Base-by-base conservation (phyloP, 176 grass and related monocot species). In the Avena sativa region DNA sequence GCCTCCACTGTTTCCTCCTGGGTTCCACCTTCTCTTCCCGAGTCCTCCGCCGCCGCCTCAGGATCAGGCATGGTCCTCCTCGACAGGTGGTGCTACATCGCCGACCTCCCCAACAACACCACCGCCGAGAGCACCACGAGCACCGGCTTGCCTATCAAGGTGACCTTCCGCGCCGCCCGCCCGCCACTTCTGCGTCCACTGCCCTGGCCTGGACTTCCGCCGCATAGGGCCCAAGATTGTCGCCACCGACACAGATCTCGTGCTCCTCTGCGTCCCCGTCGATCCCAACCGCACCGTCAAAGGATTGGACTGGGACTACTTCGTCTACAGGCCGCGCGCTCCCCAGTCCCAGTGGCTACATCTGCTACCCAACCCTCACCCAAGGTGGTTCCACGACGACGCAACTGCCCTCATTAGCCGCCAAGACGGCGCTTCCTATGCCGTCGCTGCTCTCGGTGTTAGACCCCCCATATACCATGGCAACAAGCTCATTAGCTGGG, bases 211-310 rank as follows among this genome's bases (percentile, higher is more conserved):
- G 10, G 76, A 58, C 5, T 79, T 79, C 53, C 53, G 32, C 53
- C 1, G 9, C 23, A 5, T 3, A 36, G 71, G 8, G 44, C 58
- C 69, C 38, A 83, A 68, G 48, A 11, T 83, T 1, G 20, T 84
- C 38, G n/a, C 69, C 21, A 47, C 82, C 21, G 69, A 84, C 82
- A 69, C 69, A 51, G 2, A 61, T 19, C 69, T 84, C 82, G 40
- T 60, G 70, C 82, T 84, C 70, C 82, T 84, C 82, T 12, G 82
- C 56, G 70, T 84, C 2, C 84, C 74, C 84, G 0, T 44, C 61
- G 1, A 46, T 74, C 84, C 84, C 59, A 11, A 77, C 75, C 32
- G 14, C 63, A 1, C 3, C 58, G 1, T 0, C 26, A 1, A 4
- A 0, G 38, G 0, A 86, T 15, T 0, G 63, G 5, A 46, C 59